Evolutionary conservation across 192 early-diverging fungal species (phyloP).

Genomic region (Lobosporangium transversale): DNA sequence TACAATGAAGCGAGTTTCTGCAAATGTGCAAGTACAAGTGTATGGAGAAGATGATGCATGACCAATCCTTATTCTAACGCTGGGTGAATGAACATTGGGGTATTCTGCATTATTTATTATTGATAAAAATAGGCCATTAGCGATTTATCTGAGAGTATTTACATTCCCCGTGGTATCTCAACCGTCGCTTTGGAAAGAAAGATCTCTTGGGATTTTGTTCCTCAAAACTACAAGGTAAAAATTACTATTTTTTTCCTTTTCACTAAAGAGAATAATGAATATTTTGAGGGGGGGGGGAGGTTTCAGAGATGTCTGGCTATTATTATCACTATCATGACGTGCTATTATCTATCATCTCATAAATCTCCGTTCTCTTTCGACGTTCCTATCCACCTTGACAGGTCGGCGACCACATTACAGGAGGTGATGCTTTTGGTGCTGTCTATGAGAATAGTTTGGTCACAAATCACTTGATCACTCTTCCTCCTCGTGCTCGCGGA

Average conservation of each 20-base stretch:
- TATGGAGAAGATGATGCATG: too few species aligned
- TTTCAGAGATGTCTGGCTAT: too few species aligned
- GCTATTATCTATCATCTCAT: too few species aligned
- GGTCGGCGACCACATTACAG: constrained; percentile 97
- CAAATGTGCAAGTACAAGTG: too few species aligned
- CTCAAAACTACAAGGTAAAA: constrained; percentile 86
- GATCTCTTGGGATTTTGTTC: constrained; percentile 95
- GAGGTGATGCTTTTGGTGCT: constrained; percentile 95
- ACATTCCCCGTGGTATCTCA: constrained; percentile 98
- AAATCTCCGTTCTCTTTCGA: too few species aligned
- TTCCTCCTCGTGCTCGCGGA: constrained; percentile 93
- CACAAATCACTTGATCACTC: constrained; percentile 90
- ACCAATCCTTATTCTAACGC: too few species aligned
- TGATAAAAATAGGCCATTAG: constrained; percentile 78
- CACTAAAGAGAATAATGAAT: background rate
- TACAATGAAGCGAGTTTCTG: too few species aligned
- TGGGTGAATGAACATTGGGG: too few species aligned
- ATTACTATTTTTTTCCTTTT: background rate
- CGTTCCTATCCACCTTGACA: too few species aligned
- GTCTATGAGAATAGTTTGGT: constrained; percentile 97
- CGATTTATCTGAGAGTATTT: constrained; percentile 93
- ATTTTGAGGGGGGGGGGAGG: too few species aligned
- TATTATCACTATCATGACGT: too few species aligned
- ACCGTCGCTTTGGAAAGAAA: constrained; percentile 96
- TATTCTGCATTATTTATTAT: background rate